Evolutionary conservation across 179 eudicot species (phyloP), one percentile per base, ranked within the genome.

Genomic region (Beta macrorhiza): DNA sequence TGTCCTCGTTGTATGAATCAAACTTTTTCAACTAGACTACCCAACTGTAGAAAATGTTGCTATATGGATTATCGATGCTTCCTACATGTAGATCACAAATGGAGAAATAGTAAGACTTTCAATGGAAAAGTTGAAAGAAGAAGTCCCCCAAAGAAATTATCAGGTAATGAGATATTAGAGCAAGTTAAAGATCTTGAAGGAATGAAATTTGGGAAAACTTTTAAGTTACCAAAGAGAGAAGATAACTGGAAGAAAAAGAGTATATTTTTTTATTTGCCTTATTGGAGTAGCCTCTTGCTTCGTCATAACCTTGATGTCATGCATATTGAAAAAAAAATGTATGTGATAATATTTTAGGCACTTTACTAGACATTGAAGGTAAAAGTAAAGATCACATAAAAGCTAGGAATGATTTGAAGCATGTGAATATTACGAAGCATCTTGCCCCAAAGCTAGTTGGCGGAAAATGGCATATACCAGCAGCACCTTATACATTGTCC

Each of bases 281-380:
- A 37, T 37, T 37, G 42, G 42, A 37, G 42, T 37, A 37, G 42
- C 4, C 42, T 37, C 42, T 37, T 37, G 42, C 42, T 37, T 37
- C 42, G 42, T 37, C 4, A 37, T 37, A 37, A 37, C 42, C 42
- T 37, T 37, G 42, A 37, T 37, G 42, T 37, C 42, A 37, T 37
- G 42, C 42, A 37, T 37, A 37, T 13, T 67, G 68, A 25, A 25
- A 57, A 83, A 83, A 67, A 72, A 80, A 77, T 83, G 15, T 80
- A 61, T 73, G 82, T 37, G 42, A 86, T 53, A 86, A 71, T 47
- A 51, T 86, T 5, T 17, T 81, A 8, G 82, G 78, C 9, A 80
- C 82, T 49, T 68, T 86, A 15, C 69, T 80, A 14, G 73, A 74
- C 12, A 49, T 72, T 20, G 45, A 65, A 2, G 74, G 77, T 7